Evolutionary conservation across 2,329 filamentous ascomycete species (phyloP).

Genomic region (Colletotrichum coccodes): DNA sequence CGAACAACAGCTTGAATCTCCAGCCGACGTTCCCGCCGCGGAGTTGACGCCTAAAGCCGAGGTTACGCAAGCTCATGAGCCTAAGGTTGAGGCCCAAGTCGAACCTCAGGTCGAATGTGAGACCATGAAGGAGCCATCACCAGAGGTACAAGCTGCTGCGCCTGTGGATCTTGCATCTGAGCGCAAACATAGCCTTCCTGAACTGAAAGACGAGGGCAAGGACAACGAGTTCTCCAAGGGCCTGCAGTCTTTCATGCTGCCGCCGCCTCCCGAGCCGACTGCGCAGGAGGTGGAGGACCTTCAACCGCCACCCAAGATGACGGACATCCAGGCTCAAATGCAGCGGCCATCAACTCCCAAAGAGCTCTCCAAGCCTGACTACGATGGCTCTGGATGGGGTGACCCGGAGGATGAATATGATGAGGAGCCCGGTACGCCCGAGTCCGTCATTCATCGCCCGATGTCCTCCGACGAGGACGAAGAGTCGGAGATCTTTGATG

Average conservation of each 20-base stretch:
- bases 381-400: slow-evolving; percentile 72
- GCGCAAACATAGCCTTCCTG: slow-evolving; percentile 11
- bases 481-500: slow-evolving; percentile 47
- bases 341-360: slow-evolving; percentile 61
- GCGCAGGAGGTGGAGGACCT: slow-evolving; percentile 41
- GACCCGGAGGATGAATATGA: slow-evolving; percentile 64
- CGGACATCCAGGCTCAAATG: slow-evolving; percentile 47
- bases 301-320: slow-evolving; percentile 43
- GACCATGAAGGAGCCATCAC: slow-evolving; percentile 32
- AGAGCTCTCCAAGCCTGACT: slow-evolving; percentile 67
- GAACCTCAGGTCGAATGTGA: background rate
- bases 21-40: slow-evolving; percentile 20
- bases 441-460: slow-evolving; percentile 88
- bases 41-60: slow-evolving; percentile 15
- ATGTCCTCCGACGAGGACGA: slow-evolving; percentile 53
- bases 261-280: slow-evolving; percentile 50
- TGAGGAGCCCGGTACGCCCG: slow-evolving; percentile 78
- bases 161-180: slow-evolving; percentile 43
- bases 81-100: background rate
- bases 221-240: slow-evolving; percentile 52
- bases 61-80: slow-evolving; percentile 1
- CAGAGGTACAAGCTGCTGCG: slow-evolving; percentile 32
- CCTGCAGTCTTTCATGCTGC: slow-evolving; percentile 58
- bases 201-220: slow-evolving; percentile 38
- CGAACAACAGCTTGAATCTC: slow-evolving; percentile 35